Evolutionary conservation across 1,139 yeast species (phyloP), one percentile per base, ranked within the genome.

Genomic region (Taphrina communis): DNA sequence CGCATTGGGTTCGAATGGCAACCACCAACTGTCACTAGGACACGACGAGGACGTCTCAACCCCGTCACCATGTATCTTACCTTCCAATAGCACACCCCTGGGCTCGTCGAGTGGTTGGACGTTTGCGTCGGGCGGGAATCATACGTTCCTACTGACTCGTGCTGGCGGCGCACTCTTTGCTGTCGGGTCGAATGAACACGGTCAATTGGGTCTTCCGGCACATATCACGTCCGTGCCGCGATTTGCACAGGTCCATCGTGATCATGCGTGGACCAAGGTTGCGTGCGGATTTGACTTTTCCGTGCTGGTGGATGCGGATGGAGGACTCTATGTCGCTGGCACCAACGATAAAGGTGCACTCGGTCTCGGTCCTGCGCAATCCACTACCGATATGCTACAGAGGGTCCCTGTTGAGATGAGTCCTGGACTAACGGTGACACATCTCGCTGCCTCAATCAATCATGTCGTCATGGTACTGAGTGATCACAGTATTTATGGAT

Each of bases 101-200:
- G 17, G 36, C 44, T 21, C 36, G 36, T 12, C 31, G 17, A 3
- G 9, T 11, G 48, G 11, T 8, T 25, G 53, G 60, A 82, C 79
- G 76, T 81, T 87, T 46, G 83, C 82, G 0, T 86, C 92, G 75
- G 98, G 98, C 2, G 98, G 98, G 0, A 93, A 92, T 75, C 98
- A 94, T 76, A 88, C 97, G 0, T 74, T 90, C 48, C 73, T 91
- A 1, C 77, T 90, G 7, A 76, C 85, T 14, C 80, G 77, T 1
- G 78, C 82, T 66, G 94, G 94, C 0, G 94, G 94, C 0, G 76
- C 78, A 0, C 77, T 87, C 0, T 86, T 78, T 72, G 84, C 85
- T 0, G 75, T 85, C 69, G 97, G 97, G 0, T 85, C 82, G 69
- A 88, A 88, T 73, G 71, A 78, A 0, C 72, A 73, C 44, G 86